Evolutionary conservation across 2,329 filamentous ascomycete genomes (phyloP).

Genomic region (Camptophora hylomeconis): DNA sequence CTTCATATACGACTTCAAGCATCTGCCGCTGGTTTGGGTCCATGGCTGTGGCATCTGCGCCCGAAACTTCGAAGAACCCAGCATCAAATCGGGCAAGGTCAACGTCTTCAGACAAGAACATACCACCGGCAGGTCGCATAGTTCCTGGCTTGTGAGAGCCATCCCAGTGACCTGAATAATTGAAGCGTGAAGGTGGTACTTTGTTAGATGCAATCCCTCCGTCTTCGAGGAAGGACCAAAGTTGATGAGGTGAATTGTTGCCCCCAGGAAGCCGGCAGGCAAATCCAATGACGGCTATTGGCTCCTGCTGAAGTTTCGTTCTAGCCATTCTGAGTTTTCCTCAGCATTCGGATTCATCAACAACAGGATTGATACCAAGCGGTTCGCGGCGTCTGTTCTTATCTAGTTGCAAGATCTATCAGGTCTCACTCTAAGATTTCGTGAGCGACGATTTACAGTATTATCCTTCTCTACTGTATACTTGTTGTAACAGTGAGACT

Average conservation of each 20-base stretch:
- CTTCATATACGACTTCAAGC: slow-evolving; percentile 18
- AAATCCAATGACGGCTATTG: slow-evolving; percentile 20
- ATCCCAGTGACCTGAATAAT: slow-evolving; percentile 18
- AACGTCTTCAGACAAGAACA: slow-evolving; percentile 12
- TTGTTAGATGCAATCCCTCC: slow-evolving; percentile 8
- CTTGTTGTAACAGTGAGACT: no score
- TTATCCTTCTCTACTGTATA: no score
- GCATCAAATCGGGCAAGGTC: slow-evolving; percentile 18
- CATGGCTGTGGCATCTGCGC: slow-evolving; percentile 15
- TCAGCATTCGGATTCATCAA: no score
- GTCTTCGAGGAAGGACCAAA: slow-evolving; percentile 17
- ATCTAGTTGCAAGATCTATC: no score
- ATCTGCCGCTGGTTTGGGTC: slow-evolving; percentile 18
- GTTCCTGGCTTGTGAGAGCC: slow-evolving; percentile 7
- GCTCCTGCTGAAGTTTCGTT: no score
- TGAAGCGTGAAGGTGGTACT: slow-evolving; percentile 18
- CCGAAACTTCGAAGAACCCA: slow-evolving; percentile 16
- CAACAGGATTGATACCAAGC: no score
- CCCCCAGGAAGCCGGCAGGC: slow-evolving; percentile 18
- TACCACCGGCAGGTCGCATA: slow-evolving; percentile 4
- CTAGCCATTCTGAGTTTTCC: no score
- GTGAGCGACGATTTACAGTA: no score
- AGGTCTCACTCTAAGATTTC: no score
- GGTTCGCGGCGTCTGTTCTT: no score
- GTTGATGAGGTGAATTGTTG: slow-evolving; percentile 9